These are phyloP conservation scores for Ricinus communis DNA, from an alignment of 345 rosid genomes.

Conservation along the genomic window DNA sequence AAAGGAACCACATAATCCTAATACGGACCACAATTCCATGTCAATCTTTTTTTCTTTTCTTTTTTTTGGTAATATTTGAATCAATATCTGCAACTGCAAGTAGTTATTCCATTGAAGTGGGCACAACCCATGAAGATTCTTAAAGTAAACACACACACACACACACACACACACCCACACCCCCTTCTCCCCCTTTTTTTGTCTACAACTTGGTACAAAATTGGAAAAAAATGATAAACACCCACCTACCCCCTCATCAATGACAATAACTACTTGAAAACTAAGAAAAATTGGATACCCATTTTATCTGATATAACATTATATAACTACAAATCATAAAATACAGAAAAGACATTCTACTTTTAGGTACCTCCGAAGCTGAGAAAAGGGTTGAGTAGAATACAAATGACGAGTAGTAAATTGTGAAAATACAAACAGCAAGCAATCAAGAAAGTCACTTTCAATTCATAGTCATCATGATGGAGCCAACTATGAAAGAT, in stretches of 20 bases:
- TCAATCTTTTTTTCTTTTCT: background rate
- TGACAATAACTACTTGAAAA: background rate
- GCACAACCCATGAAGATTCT: background rate
- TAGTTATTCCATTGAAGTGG: background rate
- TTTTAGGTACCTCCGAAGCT: background rate
- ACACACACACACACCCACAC: too few relatives aligned
- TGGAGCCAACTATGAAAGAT: conserved; percentile 29
- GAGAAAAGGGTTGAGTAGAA: conserved; percentile 3
- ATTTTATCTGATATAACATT: background rate
- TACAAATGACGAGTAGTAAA: conserved; percentile 20
- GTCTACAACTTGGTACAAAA: background rate
- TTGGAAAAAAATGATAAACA: background rate
- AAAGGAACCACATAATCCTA: conserved; percentile 16
- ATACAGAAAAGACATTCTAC: background rate
- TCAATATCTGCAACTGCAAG: background rate
- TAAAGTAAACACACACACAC: background rate
- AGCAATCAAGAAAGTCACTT: conserved; percentile 21
- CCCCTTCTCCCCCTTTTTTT: too few relatives aligned
- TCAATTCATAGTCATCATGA: conserved; percentile 26
- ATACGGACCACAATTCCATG: conserved; percentile 22
- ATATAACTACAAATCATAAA: background rate
- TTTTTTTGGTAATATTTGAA: background rate
- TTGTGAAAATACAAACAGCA: conserved; percentile 22
- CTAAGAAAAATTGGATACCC: background rate
- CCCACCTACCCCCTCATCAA: too few relatives aligned